Evolutionary conservation across 1,284 basidiomycete genomes (phyloP).

Genomic region (Pseudozyma tsukubaensis): DNA sequence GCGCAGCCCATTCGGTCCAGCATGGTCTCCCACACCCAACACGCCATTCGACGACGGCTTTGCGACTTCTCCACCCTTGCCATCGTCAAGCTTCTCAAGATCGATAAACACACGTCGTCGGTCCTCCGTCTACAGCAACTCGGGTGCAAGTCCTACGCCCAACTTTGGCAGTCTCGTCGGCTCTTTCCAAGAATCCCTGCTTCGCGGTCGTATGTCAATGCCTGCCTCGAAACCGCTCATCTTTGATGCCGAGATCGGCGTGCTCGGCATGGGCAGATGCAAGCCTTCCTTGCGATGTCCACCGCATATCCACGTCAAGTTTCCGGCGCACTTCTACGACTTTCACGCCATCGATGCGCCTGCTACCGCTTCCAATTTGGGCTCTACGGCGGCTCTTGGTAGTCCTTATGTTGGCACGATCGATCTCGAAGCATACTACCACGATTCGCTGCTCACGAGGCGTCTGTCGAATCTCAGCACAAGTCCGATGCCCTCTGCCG

Average conservation of each 20-base stretch:
- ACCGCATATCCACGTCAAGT: slow-evolving; percentile 65
- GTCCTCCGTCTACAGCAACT: slow-evolving; percentile 28
- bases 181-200: slow-evolving; percentile 69
- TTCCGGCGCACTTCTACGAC: slow-evolving; percentile 68
- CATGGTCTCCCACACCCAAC: slow-evolving; percentile 11
- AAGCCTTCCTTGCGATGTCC: slow-evolving; percentile 63
- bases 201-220: slow-evolving; percentile 68
- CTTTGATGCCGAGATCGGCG: slow-evolving; percentile 69
- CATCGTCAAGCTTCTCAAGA: slow-evolving; percentile 26
- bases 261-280: slow-evolving; percentile 59
- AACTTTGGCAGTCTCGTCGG: slow-evolving; percentile 65
- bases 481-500: not conserved
- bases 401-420: slow-evolving; percentile 69
- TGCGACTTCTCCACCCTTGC: slow-evolving; percentile 24
- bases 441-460: slow-evolving; percentile 22
- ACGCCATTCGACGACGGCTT: slow-evolving; percentile 5
- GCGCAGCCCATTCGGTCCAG: slow-evolving; percentile 19
- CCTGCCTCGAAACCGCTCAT: slow-evolving; percentile 63
- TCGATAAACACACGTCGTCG: slow-evolving; percentile 36
- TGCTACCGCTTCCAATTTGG: slow-evolving; percentile 7
- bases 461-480: slow-evolving; percentile 9
- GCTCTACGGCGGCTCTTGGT: slow-evolving; percentile 38
- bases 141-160: slow-evolving; percentile 31
- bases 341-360: slow-evolving; percentile 34
- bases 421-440: slow-evolving; percentile 68